Percentiles rank a stretch among this genome's conserved stretches.
Conservation (phyloP, 148 eudicot genomes). For the Chenopodium formosanum region DNA sequence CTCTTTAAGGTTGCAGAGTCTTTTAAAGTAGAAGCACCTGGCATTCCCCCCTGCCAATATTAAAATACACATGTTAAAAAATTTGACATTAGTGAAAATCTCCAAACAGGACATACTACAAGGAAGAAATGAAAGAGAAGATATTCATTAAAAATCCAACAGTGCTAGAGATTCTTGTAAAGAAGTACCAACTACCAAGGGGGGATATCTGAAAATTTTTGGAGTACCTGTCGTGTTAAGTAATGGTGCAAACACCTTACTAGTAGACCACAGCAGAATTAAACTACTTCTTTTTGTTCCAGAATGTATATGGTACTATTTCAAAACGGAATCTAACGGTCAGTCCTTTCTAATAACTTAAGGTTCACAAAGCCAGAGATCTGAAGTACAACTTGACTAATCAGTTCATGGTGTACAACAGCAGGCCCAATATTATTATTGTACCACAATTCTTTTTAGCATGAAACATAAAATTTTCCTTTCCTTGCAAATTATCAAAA, state of each 20-base stretch:
- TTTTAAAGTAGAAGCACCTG: constrained; percentile 74
- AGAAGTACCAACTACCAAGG: neutral
- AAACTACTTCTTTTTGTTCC: neutral
- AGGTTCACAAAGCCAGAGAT: neutral
- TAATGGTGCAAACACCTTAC: neutral
- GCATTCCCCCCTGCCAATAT: constrained; percentile 79
- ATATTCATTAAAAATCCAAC: neutral
- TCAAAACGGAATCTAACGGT: neutral
- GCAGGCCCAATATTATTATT: neutral
- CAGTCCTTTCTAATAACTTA: neutral
- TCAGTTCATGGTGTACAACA: neutral
- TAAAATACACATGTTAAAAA: neutral
- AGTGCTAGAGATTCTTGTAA: neutral
- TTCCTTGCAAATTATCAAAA: too few species aligned
- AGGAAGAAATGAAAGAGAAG: neutral
- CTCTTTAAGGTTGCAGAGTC: constrained; percentile 57
- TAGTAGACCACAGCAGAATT: neutral
- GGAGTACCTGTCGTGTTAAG: neutral
- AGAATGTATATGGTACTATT: neutral
- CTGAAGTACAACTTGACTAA: neutral
- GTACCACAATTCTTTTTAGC: neutral
- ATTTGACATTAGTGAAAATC: neutral
- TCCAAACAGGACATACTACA: neutral
- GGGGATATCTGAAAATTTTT: neutral
- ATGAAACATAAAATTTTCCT: neutral